Conservation (phyloP, 2,329 filamentous ascomycete species). For the Dactylonectria macrodidyma region DNA sequence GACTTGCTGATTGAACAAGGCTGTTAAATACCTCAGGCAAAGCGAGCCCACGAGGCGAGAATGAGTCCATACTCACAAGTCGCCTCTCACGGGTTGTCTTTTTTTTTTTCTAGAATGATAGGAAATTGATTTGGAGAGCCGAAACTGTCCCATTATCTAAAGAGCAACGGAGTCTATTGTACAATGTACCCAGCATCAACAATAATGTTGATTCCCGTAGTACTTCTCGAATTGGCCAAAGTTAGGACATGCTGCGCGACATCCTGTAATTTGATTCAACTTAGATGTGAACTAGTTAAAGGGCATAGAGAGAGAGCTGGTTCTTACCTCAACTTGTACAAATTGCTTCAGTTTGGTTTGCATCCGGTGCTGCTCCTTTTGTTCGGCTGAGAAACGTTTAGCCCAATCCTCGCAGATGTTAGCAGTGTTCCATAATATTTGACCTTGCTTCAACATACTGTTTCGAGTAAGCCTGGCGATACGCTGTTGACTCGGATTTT, state of each 20-base stretch:
- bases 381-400: slow-evolving; percentile 69
- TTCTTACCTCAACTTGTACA: slow-evolving; percentile 58
- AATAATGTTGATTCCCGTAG: slow-evolving; percentile 67
- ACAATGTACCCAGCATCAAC: slow-evolving; percentile 55
- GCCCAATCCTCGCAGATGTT: slow-evolving; percentile 70
- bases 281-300: not conserved
- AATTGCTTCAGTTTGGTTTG: slow-evolving; percentile 74
- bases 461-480: slow-evolving; percentile 67
- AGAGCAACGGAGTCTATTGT: too few species aligned
- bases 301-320: not conserved
- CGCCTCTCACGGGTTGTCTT: too few species aligned
- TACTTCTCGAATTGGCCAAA: slow-evolving; percentile 63
- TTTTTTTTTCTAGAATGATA: too few species aligned
- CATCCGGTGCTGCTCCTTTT: slow-evolving; percentile 63
- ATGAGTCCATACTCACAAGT: too few species aligned
- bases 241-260: slow-evolving; percentile 68
- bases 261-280: slow-evolving; percentile 48
- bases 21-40: too few species aligned
- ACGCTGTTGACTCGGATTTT: slow-evolving; percentile 73
- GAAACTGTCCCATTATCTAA: too few species aligned
- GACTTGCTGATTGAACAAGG: too few species aligned
- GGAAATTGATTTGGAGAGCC: too few species aligned
- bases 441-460: slow-evolving; percentile 49
- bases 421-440: not conserved
- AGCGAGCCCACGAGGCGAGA: too few species aligned